Evolutionary conservation across 805 yeast species (phyloP).

Genomic region (Clavispora fructus): DNA sequence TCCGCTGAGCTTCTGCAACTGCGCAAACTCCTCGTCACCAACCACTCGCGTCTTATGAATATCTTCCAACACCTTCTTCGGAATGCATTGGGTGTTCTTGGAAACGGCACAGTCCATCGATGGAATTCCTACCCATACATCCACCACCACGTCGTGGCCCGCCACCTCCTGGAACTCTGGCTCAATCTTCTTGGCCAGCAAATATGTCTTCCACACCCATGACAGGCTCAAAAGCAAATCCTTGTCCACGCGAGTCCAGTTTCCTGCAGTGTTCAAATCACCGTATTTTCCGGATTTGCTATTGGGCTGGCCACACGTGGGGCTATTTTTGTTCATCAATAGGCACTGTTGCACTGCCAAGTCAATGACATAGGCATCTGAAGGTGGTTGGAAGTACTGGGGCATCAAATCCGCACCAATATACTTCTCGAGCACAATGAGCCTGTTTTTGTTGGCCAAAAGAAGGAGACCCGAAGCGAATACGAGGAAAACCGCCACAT

Average conservation of each 20-base stretch:
- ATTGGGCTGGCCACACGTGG: conserved; percentile 12
- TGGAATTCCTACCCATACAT: conserved; percentile 19
- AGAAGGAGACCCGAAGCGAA: conserved; percentile 22
- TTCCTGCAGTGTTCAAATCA: conserved; percentile 16
- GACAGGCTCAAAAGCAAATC: conserved; percentile 42
- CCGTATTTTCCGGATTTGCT: conserved; percentile 10
- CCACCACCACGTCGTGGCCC: conserved; percentile 24
- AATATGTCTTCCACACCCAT: conserved; percentile 39
- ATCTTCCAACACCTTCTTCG: conserved; percentile 25
- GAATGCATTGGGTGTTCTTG: conserved; percentile 32
- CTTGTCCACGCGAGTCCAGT: conserved; percentile 42
- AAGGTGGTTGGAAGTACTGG: conserved; percentile 36
- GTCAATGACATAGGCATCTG: conserved; percentile 38
- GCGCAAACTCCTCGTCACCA: conserved; percentile 20
- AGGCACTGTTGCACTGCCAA: conserved; percentile 34
- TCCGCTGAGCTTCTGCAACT: conserved; percentile 4
- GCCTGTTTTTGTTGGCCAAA: conserved; percentile 36
- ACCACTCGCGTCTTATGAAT: conserved; percentile 21
- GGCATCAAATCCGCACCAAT: conserved; percentile 22
- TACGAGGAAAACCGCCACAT: conserved; percentile 14
- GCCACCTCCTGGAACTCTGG: conserved; percentile 7
- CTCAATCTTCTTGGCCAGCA: conserved; percentile 27
- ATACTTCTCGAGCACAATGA: conserved; percentile 20
- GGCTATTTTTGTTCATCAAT: conserved; percentile 3
- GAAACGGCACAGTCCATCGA: conserved; percentile 19